Base-by-base conservation (phyloP, 2,329 filamentous ascomycete species). In the Aspergillus sp. region DNA sequence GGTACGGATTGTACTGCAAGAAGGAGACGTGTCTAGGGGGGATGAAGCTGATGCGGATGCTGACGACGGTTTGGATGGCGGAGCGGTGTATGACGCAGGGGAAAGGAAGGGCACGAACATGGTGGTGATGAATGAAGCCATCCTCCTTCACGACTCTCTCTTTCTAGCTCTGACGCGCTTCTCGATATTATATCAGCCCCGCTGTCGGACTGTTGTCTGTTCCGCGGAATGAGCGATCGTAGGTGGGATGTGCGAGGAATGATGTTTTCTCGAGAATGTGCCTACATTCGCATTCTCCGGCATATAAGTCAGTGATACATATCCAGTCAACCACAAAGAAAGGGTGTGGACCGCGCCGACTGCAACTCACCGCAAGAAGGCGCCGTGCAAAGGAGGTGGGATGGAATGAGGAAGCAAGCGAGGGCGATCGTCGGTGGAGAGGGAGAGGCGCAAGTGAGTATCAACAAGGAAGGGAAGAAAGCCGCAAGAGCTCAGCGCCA, bases 61-160 rank as follows among this genome's bases (percentile, higher is more conserved):
- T 53, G 54, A 60, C 53, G 53, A 54, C 51, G 49, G 51, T 55
- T 45, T 54, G 53, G 56, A 60, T 63, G 45, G 52, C 55, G 49
- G 64, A 61, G 59, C 59, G 60, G 63, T 66, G 53, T 57, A 61
- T 44, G 67, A 61, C 56, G 62, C 54, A 58, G 60, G 56, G 70
- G 53, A 63, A 57, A 42, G 16, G 17, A 19, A 20, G 13, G 54
- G 60, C 63, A 51, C 38, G 13, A 61, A 90, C 87, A 90, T 88
- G 71, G 88, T 91, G 62, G 86, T 89, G 68, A 91, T 87, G 76
- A 91, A 89, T 61, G 87, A 88, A 69, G 86, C 82, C 88, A 90
- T 90, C 33, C 50, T 59, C 40, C 24, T 30, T 52, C 47, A 48
- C 30, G 20, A 24, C 22, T 35, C 47, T 51, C 17, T 32, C 26